Evolutionary conservation across 805 yeast species (phyloP).

Genomic region (Kluyveromyces siamensis): DNA sequence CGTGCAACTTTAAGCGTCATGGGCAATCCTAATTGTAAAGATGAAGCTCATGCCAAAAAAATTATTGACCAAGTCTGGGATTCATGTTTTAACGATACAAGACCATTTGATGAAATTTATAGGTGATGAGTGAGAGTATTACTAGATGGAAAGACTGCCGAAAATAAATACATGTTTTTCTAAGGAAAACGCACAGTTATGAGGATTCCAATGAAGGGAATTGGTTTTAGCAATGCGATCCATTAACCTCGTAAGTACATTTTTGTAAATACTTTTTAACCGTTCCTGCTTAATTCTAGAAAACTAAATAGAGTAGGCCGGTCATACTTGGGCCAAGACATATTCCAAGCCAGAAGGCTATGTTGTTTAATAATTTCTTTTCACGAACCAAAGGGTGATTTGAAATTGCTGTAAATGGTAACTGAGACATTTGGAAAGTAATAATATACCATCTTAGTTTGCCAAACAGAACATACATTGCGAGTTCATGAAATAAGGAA

Average conservation of each 20-base stretch:
- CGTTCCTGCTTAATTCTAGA: constrained; percentile 29
- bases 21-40: constrained; percentile 78
- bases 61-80: constrained; percentile 86
- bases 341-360: constrained; percentile 86
- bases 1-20: constrained; percentile 78
- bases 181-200: background rate
- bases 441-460: constrained; percentile 74
- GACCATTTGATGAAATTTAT: constrained; percentile 92
- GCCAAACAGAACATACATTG: constrained; percentile 82
- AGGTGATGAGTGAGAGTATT: constrained; percentile 30
- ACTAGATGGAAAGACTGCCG: constrained; percentile 1
- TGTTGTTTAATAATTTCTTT: constrained; percentile 59
- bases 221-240: background rate
- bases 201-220: constrained; percentile 1
- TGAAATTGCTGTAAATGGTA: constrained; percentile 66
- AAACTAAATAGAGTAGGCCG: constrained; percentile 75
- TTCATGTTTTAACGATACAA: constrained; percentile 86
- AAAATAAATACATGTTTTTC: no score
- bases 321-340: constrained; percentile 83
- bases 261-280: background rate
- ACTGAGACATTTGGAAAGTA: constrained; percentile 74
- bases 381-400: constrained; percentile 49
- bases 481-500: constrained; percentile 78
- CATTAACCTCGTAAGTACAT: background rate
- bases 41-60: constrained; percentile 61